Evolutionary conservation across 225 moss, liverwort and hornwort species (phyloP).

Genomic region (Anthoceros angustus): DNA sequence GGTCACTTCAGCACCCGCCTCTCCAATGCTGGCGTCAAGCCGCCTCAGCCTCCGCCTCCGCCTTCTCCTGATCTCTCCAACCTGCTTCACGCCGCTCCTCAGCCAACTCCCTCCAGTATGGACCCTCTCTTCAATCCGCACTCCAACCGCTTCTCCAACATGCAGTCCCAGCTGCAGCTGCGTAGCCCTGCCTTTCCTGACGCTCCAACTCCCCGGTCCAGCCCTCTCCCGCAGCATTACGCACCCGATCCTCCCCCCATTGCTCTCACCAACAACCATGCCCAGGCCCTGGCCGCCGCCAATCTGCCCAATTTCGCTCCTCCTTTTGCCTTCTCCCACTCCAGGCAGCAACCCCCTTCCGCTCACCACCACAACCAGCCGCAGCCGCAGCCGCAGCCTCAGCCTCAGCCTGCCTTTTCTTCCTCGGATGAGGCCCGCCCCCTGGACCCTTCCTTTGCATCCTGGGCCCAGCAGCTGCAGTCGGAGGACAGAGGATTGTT

Average conservation of each 20-base stretch:
- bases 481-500: background rate
- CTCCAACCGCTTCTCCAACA: background rate
- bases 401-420: background rate
- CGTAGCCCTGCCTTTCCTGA: constrained; percentile 2
- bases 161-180: constrained; percentile 1
- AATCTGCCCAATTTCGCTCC: background rate
- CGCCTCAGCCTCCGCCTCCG: background rate
- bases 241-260: background rate
- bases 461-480: background rate
- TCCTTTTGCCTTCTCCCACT: background rate
- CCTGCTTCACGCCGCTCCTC: background rate
- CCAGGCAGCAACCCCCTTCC: background rate
- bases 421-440: background rate
- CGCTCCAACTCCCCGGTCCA: background rate
- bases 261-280: background rate
- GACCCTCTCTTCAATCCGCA: background rate
- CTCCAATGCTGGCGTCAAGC: background rate
- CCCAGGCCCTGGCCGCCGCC: background rate
- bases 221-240: background rate
- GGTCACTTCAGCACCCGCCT: background rate
- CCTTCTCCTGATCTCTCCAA: background rate
- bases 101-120: background rate
- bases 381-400: background rate
- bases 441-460: background rate
- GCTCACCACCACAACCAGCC: background rate